Evolutionary conservation across 495 filamentous ascomycete species (phyloP).

Genomic region (Cercophora sp.): DNA sequence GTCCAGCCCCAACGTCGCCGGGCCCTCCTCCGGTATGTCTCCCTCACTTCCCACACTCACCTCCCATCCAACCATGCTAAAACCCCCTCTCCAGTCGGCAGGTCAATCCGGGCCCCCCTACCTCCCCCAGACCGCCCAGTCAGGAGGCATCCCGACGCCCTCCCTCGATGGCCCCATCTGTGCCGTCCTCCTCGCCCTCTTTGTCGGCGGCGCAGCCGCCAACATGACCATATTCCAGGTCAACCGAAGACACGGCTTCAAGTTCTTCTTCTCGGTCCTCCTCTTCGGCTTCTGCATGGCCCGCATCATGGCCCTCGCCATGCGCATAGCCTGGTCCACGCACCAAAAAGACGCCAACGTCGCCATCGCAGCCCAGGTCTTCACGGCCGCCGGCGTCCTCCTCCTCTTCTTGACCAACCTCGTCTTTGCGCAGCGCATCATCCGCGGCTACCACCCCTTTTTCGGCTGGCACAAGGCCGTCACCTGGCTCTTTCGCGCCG

Average conservation of each 20-base stretch:
- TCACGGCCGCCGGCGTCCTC: conserved; percentile 72
- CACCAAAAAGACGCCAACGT: conserved; percentile 46
- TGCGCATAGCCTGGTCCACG: conserved; percentile 61
- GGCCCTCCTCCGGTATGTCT: conserved; percentile 1
- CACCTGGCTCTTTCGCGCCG: conserved; percentile 45
- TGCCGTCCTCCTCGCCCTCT: conserved; percentile 62
- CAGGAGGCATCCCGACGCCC: conserved; percentile 57
- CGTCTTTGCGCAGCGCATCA: conserved; percentile 70
- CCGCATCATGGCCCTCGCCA: conserved; percentile 56
- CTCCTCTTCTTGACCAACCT: conserved; percentile 80
- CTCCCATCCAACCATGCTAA: background rate
- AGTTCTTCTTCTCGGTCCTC: conserved; percentile 66
- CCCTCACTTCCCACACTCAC: background rate
- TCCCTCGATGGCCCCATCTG: conserved; percentile 61
- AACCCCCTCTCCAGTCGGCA: background rate
- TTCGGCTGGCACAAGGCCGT: conserved; percentile 61
- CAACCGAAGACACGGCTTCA: conserved; percentile 57
- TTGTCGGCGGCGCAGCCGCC: conserved; percentile 50
- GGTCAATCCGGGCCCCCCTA: conserved; percentile 30
- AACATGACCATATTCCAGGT: conserved; percentile 64
- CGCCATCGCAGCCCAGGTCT: conserved; percentile 68
- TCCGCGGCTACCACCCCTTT: conserved; percentile 67
- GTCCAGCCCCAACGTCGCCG: background rate
- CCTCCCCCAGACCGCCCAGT: conserved; percentile 36
- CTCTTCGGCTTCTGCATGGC: conserved; percentile 78